Conservation (phyloP, 2,329 filamentous ascomycete species). For the Cadophora malorum region DNA sequence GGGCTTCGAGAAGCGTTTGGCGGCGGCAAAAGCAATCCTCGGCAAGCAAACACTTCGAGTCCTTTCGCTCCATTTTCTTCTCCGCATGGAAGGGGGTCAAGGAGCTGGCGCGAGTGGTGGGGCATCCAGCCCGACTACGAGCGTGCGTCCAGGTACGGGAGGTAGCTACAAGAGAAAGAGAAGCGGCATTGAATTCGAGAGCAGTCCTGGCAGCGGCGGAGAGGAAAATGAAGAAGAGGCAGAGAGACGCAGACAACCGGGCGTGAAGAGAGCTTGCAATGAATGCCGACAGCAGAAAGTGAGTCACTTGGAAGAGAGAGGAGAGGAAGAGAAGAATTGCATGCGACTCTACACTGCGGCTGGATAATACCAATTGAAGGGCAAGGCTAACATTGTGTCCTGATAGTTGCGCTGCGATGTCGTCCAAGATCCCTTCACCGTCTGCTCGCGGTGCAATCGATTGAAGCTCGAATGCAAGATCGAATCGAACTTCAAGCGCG, state of each 20-base stretch:
- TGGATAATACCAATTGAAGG: conserved; percentile 14
- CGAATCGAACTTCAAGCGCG: conserved; percentile 85
- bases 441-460: conserved; percentile 79
- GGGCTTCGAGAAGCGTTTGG: conserved; percentile 23
- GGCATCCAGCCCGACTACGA: conserved; percentile 42
- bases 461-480: conserved; percentile 85
- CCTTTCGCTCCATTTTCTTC: conserved; percentile 21
- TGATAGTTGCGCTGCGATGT: conserved; percentile 81
- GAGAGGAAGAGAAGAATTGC: conserved; percentile 7
- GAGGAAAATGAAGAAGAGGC: conserved; percentile 61
- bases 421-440: conserved; percentile 78
- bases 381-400: conserved; percentile 28
- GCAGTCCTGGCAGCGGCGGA: conserved; percentile 63
- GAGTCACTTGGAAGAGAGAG: conserved; percentile 47
- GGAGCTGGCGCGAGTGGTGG: conserved; percentile 35
- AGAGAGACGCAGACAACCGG: conserved; percentile 69
- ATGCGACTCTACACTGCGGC: conserved; percentile 24
- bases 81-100: conserved; percentile 40
- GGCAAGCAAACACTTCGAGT: conserved; percentile 17
- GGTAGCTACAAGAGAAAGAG: conserved; percentile 62
- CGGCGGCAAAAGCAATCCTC: conserved; percentile 26
- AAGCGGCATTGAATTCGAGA: conserved; percentile 59
- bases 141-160: conserved; percentile 40
- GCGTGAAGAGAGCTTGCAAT: conserved; percentile 81
- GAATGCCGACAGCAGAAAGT: conserved; percentile 88